Base-by-base conservation (phyloP, 148 eudicot genomes). In the Oxyria digyna region DNA sequence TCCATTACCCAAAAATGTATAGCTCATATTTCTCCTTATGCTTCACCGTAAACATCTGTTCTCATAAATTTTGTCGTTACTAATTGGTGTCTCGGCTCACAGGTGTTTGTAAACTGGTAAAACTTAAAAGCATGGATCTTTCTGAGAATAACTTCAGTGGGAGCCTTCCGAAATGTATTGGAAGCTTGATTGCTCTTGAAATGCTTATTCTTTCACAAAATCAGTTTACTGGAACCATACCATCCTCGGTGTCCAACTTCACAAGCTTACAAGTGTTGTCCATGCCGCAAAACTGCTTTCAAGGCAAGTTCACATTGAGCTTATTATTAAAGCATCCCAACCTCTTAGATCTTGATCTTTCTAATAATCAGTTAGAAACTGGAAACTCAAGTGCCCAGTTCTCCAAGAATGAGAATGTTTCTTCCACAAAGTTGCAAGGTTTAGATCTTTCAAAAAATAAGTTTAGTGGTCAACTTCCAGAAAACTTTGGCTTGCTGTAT, bases 381-480 rank as follows among this genome's bases (percentile, higher is more conserved):
- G 37, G 5, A 33, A 33, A 33, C 37, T n/a, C n/a, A n/a, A n/a
- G n/a, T n/a, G n/a, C n/a, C n/a, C n/a, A n/a, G n/a, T n/a, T n/a
- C n/a, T n/a, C n/a, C 35, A 1, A 64, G 3, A 15, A 71, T 8
- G 31, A 11, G 4, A 46, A 45, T 0, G 42, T 26, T 9, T 55
- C 71, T 43, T 33, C 17, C 24, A 3, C n/a, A 3, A 66, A 26
- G 6, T 4, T 68, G 35, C 37, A 1, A 1, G 8, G 10, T 4
- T 2, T 68, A 20, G 12, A 2, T 1, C 29, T 72, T 24, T 38
- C 73, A 1, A 38, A 17, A 2, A 76, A 76, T 31, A 21, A 46
- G 7, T 15, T 76, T 26, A n/a, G 26, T 23, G 79, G 79, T 13
- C 11, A 67, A 38, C 20, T 76, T 8, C 79, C 79, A 11, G 11